These are phyloP conservation scores for Corynespora cassiicola DNA, from an alignment of 2,329 filamentous ascomycete species.

Conservation along the genomic window DNA sequence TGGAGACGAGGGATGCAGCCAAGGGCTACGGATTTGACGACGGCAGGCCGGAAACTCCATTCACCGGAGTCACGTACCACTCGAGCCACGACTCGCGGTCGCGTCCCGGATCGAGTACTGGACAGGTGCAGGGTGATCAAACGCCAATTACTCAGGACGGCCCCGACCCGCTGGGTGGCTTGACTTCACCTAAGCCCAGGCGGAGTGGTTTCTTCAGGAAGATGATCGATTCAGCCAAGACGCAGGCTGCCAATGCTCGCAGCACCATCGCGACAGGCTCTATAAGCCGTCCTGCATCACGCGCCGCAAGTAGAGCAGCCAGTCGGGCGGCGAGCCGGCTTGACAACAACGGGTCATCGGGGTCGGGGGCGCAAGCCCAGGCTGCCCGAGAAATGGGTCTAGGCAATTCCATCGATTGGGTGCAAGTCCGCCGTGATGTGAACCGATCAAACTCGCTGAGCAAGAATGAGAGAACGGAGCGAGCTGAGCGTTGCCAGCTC, in stretches of 20 bases:
- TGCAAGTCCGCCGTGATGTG: constrained; percentile 94
- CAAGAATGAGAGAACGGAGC: constrained; percentile 82
- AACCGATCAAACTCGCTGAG: constrained; percentile 95
- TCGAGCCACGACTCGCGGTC: constrained; percentile 79
- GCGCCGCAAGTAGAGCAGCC: constrained; percentile 47
- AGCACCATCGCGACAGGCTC: constrained; percentile 77
- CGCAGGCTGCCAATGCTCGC: constrained; percentile 85
- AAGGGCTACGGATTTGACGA: constrained; percentile 48
- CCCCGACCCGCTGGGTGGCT: constrained; percentile 75
- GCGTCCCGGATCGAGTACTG: constrained; percentile 58
- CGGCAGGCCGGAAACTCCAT: constrained; percentile 58
- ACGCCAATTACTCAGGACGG: constrained; percentile 66
- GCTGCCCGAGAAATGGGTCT: constrained; percentile 75
- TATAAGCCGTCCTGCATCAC: constrained; percentile 50
- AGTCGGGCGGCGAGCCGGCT: constrained; percentile 45
- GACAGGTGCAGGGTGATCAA: constrained; percentile 57
- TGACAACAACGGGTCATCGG: constrained; percentile 54
- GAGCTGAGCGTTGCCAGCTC: constrained; percentile 91
- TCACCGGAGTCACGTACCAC: constrained; percentile 87
- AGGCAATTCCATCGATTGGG: constrained; percentile 77
- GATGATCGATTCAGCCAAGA: constrained; percentile 92
- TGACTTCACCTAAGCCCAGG: constrained; percentile 75
- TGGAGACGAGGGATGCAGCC: constrained; percentile 59
- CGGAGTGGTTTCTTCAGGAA: constrained; percentile 95
- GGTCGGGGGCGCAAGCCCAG: constrained; percentile 59